Evolutionary conservation across 2,329 filamentous ascomycete species (phyloP).

Genomic region (Thelonectria discophora): DNA sequence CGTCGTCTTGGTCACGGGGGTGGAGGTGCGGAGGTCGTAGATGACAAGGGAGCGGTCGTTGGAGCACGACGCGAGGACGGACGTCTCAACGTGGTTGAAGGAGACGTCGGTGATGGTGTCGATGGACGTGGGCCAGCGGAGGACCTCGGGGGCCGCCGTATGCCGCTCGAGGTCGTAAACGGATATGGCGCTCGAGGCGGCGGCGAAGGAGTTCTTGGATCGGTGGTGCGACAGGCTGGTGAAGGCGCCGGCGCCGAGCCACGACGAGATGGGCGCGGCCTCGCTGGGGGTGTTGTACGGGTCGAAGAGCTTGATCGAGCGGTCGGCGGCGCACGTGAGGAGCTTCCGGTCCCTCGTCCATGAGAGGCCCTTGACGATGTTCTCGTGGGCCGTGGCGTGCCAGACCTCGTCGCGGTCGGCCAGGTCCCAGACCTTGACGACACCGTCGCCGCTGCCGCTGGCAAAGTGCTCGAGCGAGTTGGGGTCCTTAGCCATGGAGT

Average conservation of each 20-base stretch:
- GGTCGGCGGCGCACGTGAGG: slow-evolving; percentile 86
- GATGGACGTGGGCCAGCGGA: slow-evolving; percentile 86
- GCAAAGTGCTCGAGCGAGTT: slow-evolving; percentile 78
- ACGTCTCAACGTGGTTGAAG: slow-evolving; percentile 95
- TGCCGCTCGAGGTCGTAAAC: slow-evolving; percentile 89
- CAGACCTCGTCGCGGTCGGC: slow-evolving; percentile 76
- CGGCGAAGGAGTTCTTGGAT: slow-evolving; percentile 80
- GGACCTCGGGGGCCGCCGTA: slow-evolving; percentile 80
- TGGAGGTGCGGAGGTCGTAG: slow-evolving; percentile 89
- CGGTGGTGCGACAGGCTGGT: slow-evolving; percentile 87
- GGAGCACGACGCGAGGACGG: slow-evolving; percentile 84
- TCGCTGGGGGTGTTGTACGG: slow-evolving; percentile 79
- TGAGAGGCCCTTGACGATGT: slow-evolving; percentile 88
- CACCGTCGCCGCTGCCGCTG: slow-evolving; percentile 88
- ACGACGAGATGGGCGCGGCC: slow-evolving; percentile 80
- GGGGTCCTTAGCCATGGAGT: slow-evolving; percentile 82
- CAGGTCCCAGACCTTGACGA: slow-evolving; percentile 92
- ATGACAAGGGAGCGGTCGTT: slow-evolving; percentile 88
- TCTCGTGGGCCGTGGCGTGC: slow-evolving; percentile 86
- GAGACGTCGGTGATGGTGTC: slow-evolving; percentile 90
- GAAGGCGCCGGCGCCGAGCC: slow-evolving; percentile 84
- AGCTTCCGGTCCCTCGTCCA: slow-evolving; percentile 90
- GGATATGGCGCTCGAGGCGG: slow-evolving; percentile 78
- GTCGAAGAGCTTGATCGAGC: slow-evolving; percentile 89
- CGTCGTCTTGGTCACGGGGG: slow-evolving; percentile 81